phyloP scores from a whole-genome alignment of 257 asterid species.

The Oldenlandia corymbosa region DNA sequence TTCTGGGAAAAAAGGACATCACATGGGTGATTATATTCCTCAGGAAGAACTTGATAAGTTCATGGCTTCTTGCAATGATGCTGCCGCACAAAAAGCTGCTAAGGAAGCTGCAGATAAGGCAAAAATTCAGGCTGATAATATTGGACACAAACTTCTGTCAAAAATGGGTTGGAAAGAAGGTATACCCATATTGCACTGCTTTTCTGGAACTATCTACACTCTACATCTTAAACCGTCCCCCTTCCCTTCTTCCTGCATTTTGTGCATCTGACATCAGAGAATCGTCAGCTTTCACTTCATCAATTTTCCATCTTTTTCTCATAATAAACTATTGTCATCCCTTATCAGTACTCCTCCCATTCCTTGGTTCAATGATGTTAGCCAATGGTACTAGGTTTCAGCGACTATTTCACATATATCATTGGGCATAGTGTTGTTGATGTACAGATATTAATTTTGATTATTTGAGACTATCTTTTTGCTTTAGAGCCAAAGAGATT shows the following conservation, averaged over 20 bases:
- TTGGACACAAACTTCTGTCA: constrained; percentile 76
- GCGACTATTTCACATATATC: too few species aligned
- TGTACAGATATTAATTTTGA: too few species aligned
- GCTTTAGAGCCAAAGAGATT: not conserved
- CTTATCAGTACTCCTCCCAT: too few species aligned
- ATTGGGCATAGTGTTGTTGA: too few species aligned
- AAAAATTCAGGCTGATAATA: constrained; percentile 85
- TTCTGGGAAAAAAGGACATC: constrained; percentile 72
- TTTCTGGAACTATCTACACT: not conserved
- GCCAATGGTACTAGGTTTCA: too few species aligned
- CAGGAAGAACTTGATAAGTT: constrained; percentile 86
- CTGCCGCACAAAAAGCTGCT: constrained; percentile 48
- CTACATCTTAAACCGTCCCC: too few species aligned
- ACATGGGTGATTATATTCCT: constrained; percentile 96
- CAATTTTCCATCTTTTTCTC: too few species aligned
- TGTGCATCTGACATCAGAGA: not conserved
- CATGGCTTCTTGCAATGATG: constrained; percentile 72
- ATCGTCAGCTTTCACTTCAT: not conserved
- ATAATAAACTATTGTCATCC: too few species aligned
- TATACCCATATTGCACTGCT: constrained; percentile 11
- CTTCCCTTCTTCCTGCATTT: not conserved
- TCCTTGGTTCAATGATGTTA: too few species aligned
- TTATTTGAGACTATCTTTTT: not conserved
- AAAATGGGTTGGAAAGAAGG: constrained; percentile 99
- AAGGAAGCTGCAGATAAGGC: constrained; percentile 55